Conservation (phyloP, 2,329 filamentous ascomycete species). For the Colletotrichum simmondsii region DNA sequence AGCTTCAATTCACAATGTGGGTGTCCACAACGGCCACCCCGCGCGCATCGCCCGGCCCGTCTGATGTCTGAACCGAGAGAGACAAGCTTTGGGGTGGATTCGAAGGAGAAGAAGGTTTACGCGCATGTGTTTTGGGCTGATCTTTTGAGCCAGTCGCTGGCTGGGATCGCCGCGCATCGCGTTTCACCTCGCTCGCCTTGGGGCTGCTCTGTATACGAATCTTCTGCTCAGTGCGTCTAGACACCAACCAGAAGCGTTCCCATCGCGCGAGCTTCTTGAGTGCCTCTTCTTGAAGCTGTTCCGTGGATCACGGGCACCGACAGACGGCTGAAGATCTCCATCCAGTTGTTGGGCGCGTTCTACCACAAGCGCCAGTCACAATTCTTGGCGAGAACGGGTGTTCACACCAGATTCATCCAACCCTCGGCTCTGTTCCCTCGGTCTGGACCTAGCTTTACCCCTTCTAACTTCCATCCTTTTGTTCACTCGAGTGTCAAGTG, state of each 20-base stretch:
- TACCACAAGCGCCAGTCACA: neutral
- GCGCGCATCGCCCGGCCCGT: constrained; percentile 1
- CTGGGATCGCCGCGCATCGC: constrained; percentile 5
- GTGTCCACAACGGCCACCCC: neutral
- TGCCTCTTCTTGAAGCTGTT: too few species aligned
- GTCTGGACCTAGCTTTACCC: neutral
- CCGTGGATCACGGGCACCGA: neutral
- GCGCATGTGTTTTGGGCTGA: constrained; percentile 19
- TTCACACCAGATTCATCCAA: neutral
- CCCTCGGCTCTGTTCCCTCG: neutral
- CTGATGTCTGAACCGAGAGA: constrained; percentile 6
- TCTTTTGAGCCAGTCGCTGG: constrained; percentile 10
- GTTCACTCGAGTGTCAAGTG: constrained; percentile 4
- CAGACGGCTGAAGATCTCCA: neutral
- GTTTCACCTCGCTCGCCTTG: constrained; percentile 14
- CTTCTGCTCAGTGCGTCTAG: neutral
- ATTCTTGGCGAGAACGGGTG: constrained; percentile 19
- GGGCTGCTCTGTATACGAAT: neutral
- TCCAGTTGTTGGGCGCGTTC: neutral
- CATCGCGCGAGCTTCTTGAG: neutral
- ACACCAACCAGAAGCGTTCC: constrained; percentile 1
- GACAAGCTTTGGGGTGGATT: constrained; percentile 8
- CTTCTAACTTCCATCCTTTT: neutral
- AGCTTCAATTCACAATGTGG: neutral
- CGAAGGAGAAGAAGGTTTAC: constrained; percentile 19